phyloP scores from a whole-genome alignment of 2,329 filamentous ascomycete species.

The Nemania sp. region DNA sequence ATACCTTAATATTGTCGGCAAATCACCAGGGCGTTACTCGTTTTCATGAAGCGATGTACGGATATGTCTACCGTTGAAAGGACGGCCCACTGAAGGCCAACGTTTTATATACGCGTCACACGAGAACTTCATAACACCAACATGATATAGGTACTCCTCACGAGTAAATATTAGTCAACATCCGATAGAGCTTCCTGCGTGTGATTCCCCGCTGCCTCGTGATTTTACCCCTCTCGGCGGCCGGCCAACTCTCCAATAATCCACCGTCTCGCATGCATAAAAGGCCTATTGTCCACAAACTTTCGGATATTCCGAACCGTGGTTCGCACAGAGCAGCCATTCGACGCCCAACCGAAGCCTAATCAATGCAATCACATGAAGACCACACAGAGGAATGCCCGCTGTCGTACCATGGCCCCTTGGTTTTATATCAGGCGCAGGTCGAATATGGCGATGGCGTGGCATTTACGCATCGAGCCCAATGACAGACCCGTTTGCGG shows the following conservation, averaged over 20 bases:
- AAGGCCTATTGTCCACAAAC: constrained; percentile 4
- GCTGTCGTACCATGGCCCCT: background rate
- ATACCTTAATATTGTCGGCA: too few relatives aligned
- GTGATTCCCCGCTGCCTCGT: background rate
- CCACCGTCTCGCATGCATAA: constrained; percentile 1
- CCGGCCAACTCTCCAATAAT: constrained; percentile 5
- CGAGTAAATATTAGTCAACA: background rate
- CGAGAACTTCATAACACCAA: background rate
- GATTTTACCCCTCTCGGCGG: constrained; percentile 17
- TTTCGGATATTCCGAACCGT: background rate
- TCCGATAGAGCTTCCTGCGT: background rate
- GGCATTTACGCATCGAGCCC: background rate
- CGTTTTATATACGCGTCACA: background rate
- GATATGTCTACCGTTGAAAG: background rate
- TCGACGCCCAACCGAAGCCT: background rate
- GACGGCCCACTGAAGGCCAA: background rate
- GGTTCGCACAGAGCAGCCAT: too few relatives aligned
- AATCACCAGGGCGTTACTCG: too few relatives aligned
- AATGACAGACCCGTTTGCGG: background rate
- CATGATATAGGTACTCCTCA: background rate
- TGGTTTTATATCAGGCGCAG: background rate
- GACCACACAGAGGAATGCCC: background rate
- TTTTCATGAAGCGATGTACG: too few relatives aligned
- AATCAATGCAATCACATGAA: background rate
- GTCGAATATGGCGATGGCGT: background rate